Conservation (phyloP, 2,329 filamentous ascomycete species). For the Colletotrichum abscissum region DNA sequence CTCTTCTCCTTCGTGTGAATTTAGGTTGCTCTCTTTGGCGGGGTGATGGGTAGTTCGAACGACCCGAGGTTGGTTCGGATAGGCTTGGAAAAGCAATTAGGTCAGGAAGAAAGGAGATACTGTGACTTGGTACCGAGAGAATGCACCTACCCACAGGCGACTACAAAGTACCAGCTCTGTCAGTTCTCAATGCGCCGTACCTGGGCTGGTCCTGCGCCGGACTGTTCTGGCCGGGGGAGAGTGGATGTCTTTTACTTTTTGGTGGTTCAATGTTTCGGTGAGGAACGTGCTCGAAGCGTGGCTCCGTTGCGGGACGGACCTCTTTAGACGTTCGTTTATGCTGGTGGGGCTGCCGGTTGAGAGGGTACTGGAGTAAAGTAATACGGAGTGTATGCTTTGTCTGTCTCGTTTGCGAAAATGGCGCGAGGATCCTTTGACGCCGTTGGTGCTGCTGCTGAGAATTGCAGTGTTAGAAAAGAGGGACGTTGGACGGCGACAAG, state of each 20-base stretch:
- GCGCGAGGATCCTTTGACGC: background rate
- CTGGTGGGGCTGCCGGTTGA: conserved; percentile 7
- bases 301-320: conserved; percentile 32
- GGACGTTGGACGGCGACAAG: background rate
- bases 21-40: background rate
- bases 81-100: background rate
- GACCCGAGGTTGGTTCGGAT: background rate
- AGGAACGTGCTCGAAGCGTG: conserved; percentile 29
- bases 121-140: background rate
- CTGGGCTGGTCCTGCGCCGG: background rate
- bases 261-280: conserved; percentile 20
- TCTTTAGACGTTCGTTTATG: conserved; percentile 17
- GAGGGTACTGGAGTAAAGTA: background rate
- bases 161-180: conserved; percentile 4
- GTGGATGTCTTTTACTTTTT: conserved; percentile 1
- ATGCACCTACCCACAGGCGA: background rate
- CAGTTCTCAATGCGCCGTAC: conserved; percentile 5
- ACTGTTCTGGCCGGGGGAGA: conserved; percentile 7
- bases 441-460: background rate
- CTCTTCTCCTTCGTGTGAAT: background rate
- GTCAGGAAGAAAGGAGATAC: background rate
- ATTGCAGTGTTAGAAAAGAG: background rate
- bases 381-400: too few relatives aligned
- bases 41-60: background rate
- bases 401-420: too few relatives aligned